Evolutionary conservation across 1,139 yeast species (phyloP), one percentile per base, ranked within the genome.

Genomic region (Saccharomyces uvarum): DNA sequence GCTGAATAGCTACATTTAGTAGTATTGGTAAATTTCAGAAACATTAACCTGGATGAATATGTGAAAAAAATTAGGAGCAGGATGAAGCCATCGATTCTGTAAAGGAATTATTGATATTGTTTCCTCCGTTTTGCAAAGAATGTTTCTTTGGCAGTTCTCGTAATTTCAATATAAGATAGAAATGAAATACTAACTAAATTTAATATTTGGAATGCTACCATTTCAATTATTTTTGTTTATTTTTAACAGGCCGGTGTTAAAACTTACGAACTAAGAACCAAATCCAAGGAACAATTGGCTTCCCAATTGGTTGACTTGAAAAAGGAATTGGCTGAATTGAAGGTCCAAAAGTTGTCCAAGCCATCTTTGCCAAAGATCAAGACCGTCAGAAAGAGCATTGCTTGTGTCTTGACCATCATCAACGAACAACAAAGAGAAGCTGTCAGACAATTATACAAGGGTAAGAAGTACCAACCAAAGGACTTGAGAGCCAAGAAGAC

Each of bases 401-500:
- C 99, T 73, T 90, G 95, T 78, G 96, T 91, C 72, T 87, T 93
- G 79, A 95, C 99, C 70, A 81, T 91, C 79, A 89, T 93, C 81
- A 91, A 88, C 93, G 83, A 84, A 73, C 89, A 88, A 83, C 97
- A 90, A 82, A 91, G 99, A 81, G 91, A 86, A 68, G 85, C 87
- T 70, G 97, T 89, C 76, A 88, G 88, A 79, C 95, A 87, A 75
- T 86, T 88, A 84, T 91, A 90, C 93, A 83, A 83, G 70, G 96
- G 91, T 80, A 90, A 90, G 86, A 91, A 90, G 82, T 88, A 84
- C 85, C 83, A 85, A 77, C 99, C 99, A 82, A 91, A 91, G 84
- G 98, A 91, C 77, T 85, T 93, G 80, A 93, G 98, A 83, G 96
- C 89, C 73, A 93, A 93, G 91, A 88, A 93, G 87, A 93, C 99